Evolutionary conservation across 179 eudicot genomes (phyloP), one percentile per base, ranked within the genome.

Genomic region (Heliamphora pulchella): DNA sequence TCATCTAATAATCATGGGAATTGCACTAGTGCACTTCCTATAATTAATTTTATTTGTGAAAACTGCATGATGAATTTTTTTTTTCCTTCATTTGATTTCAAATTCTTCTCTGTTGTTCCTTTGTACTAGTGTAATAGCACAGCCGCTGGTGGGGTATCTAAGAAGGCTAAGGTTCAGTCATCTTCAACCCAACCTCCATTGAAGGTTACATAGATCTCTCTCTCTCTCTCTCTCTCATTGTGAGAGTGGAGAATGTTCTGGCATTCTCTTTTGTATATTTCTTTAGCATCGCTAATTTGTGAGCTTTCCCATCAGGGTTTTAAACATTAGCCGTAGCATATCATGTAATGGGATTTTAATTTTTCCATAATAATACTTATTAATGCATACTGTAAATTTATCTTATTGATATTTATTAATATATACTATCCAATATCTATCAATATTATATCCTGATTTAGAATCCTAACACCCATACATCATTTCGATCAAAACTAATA

Each of bases 161-260:
- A 93, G 94, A 95, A 91, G 87, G 87, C 98, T 83, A 95, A 89
- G 84, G 87, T 88, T 79, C 98, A 90, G 78, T 81, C 94, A 75
- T 87, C 97, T 69, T 84, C 99, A 75, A 84, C 88, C 71, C 88
- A 87, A 55, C 91, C 97, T 71, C 91, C 93, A 85, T 86, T 93
- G 66, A 95, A 93, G 97, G 98, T 92, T 83, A 79, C 43, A 70
- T 13, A 62, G 31, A 72, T 70, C 13, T 20, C 17, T 44, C 43
- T 48, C 75, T 43, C 80, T 80, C 74, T 11, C 41, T 58, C 41
- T 65, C 48, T 31, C 2, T 50, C 1, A 14, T 31, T 31, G 74
- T 3, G 63, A 15, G 3, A 8, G 63, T 10, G 55, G 55, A 51
- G 9, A 51, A 51, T 51, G 55, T 43, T 15, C 10, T 44, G 6